A percentile compares a stretch with the other conserved stretches of the same genome.
Evolutionary conservation across 306 rosid species (phyloP).

Genomic region (Mucuna pruriens): DNA sequence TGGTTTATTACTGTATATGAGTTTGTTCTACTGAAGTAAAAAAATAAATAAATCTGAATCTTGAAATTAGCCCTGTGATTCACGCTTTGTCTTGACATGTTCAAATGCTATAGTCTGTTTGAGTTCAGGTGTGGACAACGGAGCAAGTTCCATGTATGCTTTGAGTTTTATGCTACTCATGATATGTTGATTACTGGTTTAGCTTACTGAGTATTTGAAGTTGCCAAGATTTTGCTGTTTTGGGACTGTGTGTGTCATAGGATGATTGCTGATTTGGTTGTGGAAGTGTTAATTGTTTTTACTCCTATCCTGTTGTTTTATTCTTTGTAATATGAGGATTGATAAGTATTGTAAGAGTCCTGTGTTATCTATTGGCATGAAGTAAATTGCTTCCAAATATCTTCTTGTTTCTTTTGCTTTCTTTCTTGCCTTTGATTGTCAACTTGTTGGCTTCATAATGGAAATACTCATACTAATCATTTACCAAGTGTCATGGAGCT

Average conservation of each 20-base stretch:
- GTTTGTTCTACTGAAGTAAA: neutral
- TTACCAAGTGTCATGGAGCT: neutral
- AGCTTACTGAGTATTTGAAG: neutral
- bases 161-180: neutral
- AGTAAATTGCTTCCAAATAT: neutral
- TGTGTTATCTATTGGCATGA: neutral
- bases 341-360: neutral
- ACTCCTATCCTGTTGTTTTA: neutral
- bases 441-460: neutral
- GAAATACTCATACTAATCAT: neutral
- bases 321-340: neutral
- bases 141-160: neutral
- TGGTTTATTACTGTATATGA: neutral
- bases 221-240: neutral
- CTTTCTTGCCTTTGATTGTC: neutral
- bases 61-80: neutral
- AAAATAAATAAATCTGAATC: neutral
- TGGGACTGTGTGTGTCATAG: neutral
- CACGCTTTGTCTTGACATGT: neutral
- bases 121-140: neutral
- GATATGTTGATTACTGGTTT: neutral
- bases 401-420: neutral
- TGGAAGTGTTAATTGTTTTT: neutral
- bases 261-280: neutral
- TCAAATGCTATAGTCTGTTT: neutral